A percentile compares a stretch with the other conserved stretches of the same genome.
phyloP scores from a whole-genome alignment of 371 early-diverging fungal genomes.

The Apophysomyces ossiformis region DNA sequence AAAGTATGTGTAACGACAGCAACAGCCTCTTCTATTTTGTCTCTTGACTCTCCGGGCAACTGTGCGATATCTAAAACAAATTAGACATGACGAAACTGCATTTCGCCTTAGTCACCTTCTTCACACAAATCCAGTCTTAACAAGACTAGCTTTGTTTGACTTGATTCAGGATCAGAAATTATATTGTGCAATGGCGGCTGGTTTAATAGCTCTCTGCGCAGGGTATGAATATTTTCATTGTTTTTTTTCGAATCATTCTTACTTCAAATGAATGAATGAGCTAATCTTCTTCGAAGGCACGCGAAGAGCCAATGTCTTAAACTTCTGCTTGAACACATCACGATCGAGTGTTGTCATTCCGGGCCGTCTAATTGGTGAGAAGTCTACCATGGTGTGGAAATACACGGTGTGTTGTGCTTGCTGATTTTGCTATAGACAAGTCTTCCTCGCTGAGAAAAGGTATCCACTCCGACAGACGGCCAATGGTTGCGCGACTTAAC shows the following conservation, averaged over 20 bases:
- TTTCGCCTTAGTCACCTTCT: constrained; percentile 26
- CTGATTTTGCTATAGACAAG: too few relatives aligned
- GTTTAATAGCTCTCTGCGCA: constrained; percentile 65
- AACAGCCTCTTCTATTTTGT: constrained; percentile 52
- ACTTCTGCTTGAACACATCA: constrained; percentile 60
- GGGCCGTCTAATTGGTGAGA: constrained; percentile 48
- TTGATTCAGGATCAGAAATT: constrained; percentile 58
- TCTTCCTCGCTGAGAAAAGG: neutral
- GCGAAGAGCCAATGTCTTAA: constrained; percentile 61
- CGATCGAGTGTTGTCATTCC: constrained; percentile 64
- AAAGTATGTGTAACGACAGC: constrained; percentile 60
- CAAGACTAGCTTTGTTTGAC: constrained; percentile 66
- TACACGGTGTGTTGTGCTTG: neutral
- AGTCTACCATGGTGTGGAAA: constrained; percentile 14
- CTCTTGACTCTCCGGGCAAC: constrained; percentile 49
- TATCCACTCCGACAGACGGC: too few relatives aligned
- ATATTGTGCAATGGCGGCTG: constrained; percentile 77
- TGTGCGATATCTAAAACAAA: constrained; percentile 26
- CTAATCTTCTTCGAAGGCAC: constrained; percentile 68
- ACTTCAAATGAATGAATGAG: constrained; percentile 38
- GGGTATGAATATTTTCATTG: neutral
- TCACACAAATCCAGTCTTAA: constrained; percentile 52
- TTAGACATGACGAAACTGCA: neutral
- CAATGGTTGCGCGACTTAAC: too few relatives aligned
- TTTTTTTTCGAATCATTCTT: neutral